Base-by-base conservation (phyloP, 2,329 filamentous ascomycete species). In the Epichloe gansuensis region DNA sequence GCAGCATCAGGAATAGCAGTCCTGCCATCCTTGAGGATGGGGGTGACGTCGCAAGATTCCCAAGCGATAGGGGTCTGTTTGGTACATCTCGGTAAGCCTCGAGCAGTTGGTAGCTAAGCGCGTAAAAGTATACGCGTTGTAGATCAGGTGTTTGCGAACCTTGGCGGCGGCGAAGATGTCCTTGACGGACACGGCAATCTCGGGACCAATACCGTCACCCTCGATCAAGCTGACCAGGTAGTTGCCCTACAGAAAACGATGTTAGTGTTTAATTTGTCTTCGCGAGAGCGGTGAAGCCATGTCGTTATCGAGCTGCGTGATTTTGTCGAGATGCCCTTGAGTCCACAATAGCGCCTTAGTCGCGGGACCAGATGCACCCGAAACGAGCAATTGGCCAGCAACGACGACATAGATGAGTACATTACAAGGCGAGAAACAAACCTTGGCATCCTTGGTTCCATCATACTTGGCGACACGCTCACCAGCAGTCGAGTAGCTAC, bases 111-210 rank as follows among this genome's bases (percentile, higher is more conserved):
- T 6, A 17, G 13, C 4, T 39, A 4, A 9, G 6, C 13, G 34
- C 42, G 3, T 2, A 17, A 11, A 23, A 21, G 36, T 0, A 5
- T 25, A 35, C 42, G 17, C 42, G 17, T 38, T 15, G 35, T 23
- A 34, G 5, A 41, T n/a, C 8, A 44, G 49, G 46, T 25, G 31
- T 40, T 43, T 44, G 38, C 75, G 57, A 75, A 95, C 91, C 71
- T 94, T 87, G 64, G 93, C 93, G 63, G 93, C 93, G 64, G 83
- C 79, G 76, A 96, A 98, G 74, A 98, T 98, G 71, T 96, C 88
- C 82, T 97, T 98, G 67, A 98, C 90, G 49, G 93, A 94, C 73
- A 95, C 84, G 59, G 93, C 84, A 68, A 98, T 98, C 76, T 98
- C 91, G 58, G 93, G 93, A 56, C 93, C 93, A 69, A 98, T 98